phyloP scores from a whole-genome alignment of 2,329 filamentous ascomycete genomes.

The Chaetoscypha palmicola region DNA sequence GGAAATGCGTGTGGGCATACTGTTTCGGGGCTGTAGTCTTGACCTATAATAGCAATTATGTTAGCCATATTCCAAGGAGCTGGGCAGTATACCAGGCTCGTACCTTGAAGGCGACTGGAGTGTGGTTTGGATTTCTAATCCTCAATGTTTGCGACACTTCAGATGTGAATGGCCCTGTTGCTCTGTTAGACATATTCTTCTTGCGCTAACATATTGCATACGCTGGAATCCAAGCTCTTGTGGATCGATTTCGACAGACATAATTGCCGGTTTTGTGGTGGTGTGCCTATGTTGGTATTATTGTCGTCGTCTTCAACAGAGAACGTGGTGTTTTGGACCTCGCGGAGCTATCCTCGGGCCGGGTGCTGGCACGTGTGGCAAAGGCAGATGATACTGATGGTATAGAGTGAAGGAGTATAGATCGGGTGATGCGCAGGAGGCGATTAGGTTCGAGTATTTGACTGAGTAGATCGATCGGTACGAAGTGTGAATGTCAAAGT shows the following conservation, averaged over 20 bases:
- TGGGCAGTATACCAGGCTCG: slow-evolving; percentile 23
- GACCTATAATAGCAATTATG: slow-evolving; percentile 51
- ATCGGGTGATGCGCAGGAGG: background rate
- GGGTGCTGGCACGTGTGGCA: too few relatives aligned
- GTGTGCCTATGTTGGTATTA: background rate
- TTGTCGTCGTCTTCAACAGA: background rate
- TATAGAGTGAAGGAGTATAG: background rate
- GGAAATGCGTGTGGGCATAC: slow-evolving; percentile 50
- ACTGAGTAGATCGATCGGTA: background rate
- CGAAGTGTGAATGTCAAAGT: background rate
- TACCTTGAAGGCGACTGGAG: slow-evolving; percentile 66
- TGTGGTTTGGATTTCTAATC: slow-evolving; percentile 56
- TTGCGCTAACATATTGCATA: slow-evolving; percentile 42
- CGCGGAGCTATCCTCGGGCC: background rate
- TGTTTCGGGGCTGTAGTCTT: slow-evolving; percentile 99
- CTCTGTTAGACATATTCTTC: slow-evolving; percentile 12
- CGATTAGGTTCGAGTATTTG: background rate
- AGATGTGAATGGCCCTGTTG: slow-evolving; percentile 56
- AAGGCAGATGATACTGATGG: background rate
- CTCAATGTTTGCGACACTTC: slow-evolving; percentile 59
- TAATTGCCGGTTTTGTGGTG: slow-evolving; percentile 39
- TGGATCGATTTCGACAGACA: slow-evolving; percentile 94
- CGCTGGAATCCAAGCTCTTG: slow-evolving; percentile 88
- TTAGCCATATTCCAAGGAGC: slow-evolving; percentile 25
- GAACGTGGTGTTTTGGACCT: slow-evolving; percentile 1